Evolutionary conservation across 1,284 basidiomycete genomes (phyloP).

Genomic region (Ceratobasidium sp.): DNA sequence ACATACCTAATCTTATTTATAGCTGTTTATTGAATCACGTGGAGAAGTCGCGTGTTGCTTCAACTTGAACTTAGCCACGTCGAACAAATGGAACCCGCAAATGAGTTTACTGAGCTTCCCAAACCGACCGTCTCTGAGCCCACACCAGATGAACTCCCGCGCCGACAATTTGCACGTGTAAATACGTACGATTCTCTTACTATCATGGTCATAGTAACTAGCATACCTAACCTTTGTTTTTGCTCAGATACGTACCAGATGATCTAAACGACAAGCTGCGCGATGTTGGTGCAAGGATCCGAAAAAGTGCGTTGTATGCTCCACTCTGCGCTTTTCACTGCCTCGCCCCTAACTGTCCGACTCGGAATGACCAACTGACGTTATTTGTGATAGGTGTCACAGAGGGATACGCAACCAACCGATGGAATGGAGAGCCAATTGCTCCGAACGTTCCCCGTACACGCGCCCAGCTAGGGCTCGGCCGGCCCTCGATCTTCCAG

Average conservation of each 20-base stretch:
- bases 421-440: slow-evolving; percentile 33
- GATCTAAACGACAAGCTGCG: slow-evolving; percentile 34
- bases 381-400: slow-evolving; percentile 29
- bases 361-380: slow-evolving; percentile 9
- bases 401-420: slow-evolving; percentile 34
- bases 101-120: slow-evolving; percentile 4
- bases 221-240: slow-evolving; percentile 10
- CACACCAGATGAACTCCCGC: slow-evolving; percentile 11
- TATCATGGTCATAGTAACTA: slow-evolving; percentile 27
- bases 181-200: slow-evolving; percentile 34
- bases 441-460: slow-evolving; percentile 20
- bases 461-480: slow-evolving; percentile 33
- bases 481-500: slow-evolving; percentile 31
- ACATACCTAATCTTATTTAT: not conserved
- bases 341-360: slow-evolving; percentile 20
- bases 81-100: slow-evolving; percentile 16
- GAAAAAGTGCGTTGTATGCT: slow-evolving; percentile 33
- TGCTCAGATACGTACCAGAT: slow-evolving; percentile 30
- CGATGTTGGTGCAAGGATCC: slow-evolving; percentile 41
- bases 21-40: slow-evolving; percentile 21
- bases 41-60: slow-evolving; percentile 15
- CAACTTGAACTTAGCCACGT: slow-evolving; percentile 41
- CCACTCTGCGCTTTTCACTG: not conserved
- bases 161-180: slow-evolving; percentile 24
- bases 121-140: not conserved